Percentiles rank a stretch among this genome's conserved stretches.
These are phyloP conservation scores for Backusella morwellensis DNA, from an alignment of 192 early-diverging fungal genomes.

Conservation along the genomic window DNA sequence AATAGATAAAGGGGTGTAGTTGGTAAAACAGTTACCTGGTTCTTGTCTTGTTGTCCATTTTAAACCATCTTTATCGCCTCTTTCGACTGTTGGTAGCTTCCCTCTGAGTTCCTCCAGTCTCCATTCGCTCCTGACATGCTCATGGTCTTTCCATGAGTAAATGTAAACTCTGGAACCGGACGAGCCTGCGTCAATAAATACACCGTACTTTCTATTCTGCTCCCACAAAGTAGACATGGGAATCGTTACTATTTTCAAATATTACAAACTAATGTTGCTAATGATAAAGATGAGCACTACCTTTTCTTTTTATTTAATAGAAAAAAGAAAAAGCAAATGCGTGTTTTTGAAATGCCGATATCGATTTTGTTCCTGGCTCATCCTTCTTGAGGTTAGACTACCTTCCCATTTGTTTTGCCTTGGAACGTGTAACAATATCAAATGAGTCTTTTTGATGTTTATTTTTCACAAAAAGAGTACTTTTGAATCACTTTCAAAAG, in stretches of 20 bases:
- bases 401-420: background rate
- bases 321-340: background rate
- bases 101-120: slow-evolving; percentile 31
- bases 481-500: background rate
- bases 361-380: background rate
- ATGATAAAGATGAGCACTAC: background rate
- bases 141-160: slow-evolving; percentile 79
- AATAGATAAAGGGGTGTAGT: background rate
- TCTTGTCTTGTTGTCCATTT: slow-evolving; percentile 68
- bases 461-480: background rate
- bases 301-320: background rate
- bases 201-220: slow-evolving; percentile 67
- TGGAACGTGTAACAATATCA: background rate
- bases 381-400: background rate
- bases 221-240: slow-evolving; percentile 34
- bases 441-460: background rate
- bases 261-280: background rate
- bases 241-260: background rate
- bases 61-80: slow-evolving; percentile 57
- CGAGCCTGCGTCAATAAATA: slow-evolving; percentile 97
- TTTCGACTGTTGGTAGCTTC: slow-evolving; percentile 63
- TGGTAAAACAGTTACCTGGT: slow-evolving; percentile 46
- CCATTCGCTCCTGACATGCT: slow-evolving; percentile 36
- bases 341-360: background rate
- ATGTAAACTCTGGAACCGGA: slow-evolving; percentile 93